phyloP scores from a whole-genome alignment of 1,284 basidiomycete species.

The Trichosporon asahii region DNA sequence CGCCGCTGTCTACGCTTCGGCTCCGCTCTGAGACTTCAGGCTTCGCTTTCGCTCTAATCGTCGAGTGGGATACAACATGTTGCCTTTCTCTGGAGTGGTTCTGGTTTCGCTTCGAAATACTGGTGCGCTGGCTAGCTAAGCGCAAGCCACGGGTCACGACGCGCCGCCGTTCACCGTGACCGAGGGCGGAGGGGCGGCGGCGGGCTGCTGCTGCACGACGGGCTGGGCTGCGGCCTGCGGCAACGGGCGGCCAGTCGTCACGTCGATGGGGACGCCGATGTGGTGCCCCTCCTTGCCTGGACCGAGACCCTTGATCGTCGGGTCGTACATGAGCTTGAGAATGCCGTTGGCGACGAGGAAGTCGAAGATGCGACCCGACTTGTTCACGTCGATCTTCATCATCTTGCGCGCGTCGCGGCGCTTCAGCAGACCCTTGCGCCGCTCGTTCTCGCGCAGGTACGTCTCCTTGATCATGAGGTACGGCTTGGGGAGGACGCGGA shows the following conservation, averaged over 20 bases:
- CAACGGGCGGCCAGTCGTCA: conserved; percentile 18
- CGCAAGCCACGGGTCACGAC: neutral
- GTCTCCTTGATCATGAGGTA: conserved; percentile 91
- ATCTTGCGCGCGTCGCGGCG: conserved; percentile 77
- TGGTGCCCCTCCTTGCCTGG: conserved; percentile 32
- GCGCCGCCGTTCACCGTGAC: neutral
- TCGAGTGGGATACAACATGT: neutral
- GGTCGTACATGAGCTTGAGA: conserved; percentile 45
- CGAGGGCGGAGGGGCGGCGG: neutral
- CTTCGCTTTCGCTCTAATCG: neutral
- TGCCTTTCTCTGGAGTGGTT: neutral
- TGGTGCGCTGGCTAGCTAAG: neutral
- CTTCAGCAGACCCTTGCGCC: conserved; percentile 78
- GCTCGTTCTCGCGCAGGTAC: conserved; percentile 82
- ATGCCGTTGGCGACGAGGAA: conserved; percentile 59
- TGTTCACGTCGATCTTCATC: conserved; percentile 88
- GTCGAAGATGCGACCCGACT: conserved; percentile 84
- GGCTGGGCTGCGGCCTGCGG: neutral
- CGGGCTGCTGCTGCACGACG: neutral
- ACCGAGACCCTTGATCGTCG: conserved; percentile 32
- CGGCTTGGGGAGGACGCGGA: conserved; percentile 85
- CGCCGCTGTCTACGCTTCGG: neutral
- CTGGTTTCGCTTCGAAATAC: neutral
- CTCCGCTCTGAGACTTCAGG: neutral
- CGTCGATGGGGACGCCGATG: conserved; percentile 23